phyloP scores from a whole-genome alignment of 805 yeast genomes.

The Spathaspora hagerdaliae region DNA sequence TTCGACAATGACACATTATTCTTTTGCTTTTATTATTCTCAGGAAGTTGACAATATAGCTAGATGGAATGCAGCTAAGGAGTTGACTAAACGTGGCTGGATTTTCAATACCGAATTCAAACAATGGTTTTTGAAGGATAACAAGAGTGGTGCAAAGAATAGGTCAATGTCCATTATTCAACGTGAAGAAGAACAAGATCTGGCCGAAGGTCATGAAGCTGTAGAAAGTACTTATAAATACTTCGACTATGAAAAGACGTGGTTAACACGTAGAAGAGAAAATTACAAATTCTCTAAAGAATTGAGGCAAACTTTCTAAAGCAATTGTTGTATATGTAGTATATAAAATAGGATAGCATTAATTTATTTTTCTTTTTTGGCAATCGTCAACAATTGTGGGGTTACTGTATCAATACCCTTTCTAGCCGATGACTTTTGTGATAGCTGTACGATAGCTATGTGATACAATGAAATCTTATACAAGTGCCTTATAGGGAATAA shows the following conservation, averaged over 20 bases:
- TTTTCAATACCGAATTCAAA: slow-evolving; percentile 61
- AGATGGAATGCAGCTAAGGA: slow-evolving; percentile 70
- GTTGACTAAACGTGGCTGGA: slow-evolving; percentile 77
- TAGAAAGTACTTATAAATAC: slow-evolving; percentile 61
- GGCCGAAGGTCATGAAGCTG: slow-evolving; percentile 16
- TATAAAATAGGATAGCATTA: not conserved
- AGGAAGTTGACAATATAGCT: slow-evolving; percentile 29
- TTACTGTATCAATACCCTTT: no score
- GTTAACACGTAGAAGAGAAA: slow-evolving; percentile 44
- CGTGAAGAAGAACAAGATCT: slow-evolving; percentile 8
- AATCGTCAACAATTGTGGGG: no score
- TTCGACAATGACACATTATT: slow-evolving; percentile 85
- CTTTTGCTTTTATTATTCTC: slow-evolving; percentile 85
- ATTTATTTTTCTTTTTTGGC: not conserved
- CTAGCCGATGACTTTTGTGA: no score
- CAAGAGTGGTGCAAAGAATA: slow-evolving; percentile 34
- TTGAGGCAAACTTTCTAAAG: slow-evolving; percentile 24
- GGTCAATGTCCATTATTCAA: slow-evolving; percentile 20
- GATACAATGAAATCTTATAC: no score
- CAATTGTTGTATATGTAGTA: not conserved
- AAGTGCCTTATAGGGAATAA: no score
- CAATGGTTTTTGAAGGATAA: slow-evolving; percentile 81
- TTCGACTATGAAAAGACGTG: slow-evolving; percentile 74
- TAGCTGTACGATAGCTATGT: no score
- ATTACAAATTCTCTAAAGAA: slow-evolving; percentile 29